Evolutionary conservation across 352 stramenopile genomes (phyloP).

Genomic region (Pythium aquatile): DNA sequence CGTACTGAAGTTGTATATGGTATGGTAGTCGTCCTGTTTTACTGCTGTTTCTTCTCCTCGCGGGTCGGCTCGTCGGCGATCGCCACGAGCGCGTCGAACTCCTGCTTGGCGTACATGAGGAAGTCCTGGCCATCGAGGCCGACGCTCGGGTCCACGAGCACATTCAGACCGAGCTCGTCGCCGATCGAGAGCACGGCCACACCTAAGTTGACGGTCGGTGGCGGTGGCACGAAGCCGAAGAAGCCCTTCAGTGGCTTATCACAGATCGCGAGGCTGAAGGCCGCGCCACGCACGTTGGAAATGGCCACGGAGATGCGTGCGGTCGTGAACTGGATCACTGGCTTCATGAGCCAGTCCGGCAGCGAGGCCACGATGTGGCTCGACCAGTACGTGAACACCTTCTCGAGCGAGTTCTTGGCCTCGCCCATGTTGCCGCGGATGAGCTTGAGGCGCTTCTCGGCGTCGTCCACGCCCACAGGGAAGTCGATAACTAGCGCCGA

Average conservation of each 20-base stretch:
- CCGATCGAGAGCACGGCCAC: slow-evolving; percentile 71
- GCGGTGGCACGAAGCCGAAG: slow-evolving; percentile 76
- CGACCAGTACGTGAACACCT: slow-evolving; percentile 68
- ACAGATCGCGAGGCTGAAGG: slow-evolving; percentile 54
- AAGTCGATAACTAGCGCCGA: slow-evolving; percentile 76
- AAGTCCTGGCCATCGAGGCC: slow-evolving; percentile 65
- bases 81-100: slow-evolving; percentile 56
- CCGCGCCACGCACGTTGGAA: slow-evolving; percentile 63
- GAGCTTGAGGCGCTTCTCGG: slow-evolving; percentile 44
- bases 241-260: slow-evolving; percentile 54
- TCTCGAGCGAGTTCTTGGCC: slow-evolving; percentile 78
- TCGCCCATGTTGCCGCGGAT: slow-evolving; percentile 64
- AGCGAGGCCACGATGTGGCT: slow-evolving; percentile 60
- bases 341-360: slow-evolving; percentile 47
- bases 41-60: slow-evolving; percentile 26
- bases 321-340: slow-evolving; percentile 53
- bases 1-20: background rate
- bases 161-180: slow-evolving; percentile 69
- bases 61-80: slow-evolving; percentile 19
- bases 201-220: slow-evolving; percentile 75
- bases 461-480: slow-evolving; percentile 51
- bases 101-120: slow-evolving; percentile 56
- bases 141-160: slow-evolving; percentile 70
- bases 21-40: background rate
- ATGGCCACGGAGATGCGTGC: slow-evolving; percentile 61